Evolutionary conservation across 2,329 filamentous ascomycete genomes (phyloP).

Genomic region (Penicillium decumbens): DNA sequence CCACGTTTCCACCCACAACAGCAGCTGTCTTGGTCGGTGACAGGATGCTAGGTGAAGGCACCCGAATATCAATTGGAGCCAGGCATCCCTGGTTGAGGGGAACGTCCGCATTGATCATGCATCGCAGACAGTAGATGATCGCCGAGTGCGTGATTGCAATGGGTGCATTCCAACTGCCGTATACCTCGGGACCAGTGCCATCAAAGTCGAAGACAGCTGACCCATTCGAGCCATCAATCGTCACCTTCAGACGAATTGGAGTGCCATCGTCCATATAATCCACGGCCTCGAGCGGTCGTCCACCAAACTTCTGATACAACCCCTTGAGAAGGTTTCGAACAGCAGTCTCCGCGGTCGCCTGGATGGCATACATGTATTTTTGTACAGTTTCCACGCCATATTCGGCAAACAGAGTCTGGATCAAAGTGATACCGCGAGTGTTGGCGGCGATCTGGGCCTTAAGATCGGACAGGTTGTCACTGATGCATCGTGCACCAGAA

Average conservation of each 20-base stretch:
- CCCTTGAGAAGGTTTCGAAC: conserved; percentile 69
- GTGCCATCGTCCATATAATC: conserved; percentile 88
- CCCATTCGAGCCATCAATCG: conserved; percentile 68
- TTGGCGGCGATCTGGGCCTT: conserved; percentile 86
- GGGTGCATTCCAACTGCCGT: conserved; percentile 75
- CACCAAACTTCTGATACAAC: conserved; percentile 64
- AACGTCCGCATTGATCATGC: conserved; percentile 74
- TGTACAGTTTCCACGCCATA: conserved; percentile 73
- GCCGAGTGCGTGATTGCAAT: conserved; percentile 77
- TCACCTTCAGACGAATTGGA: conserved; percentile 69
- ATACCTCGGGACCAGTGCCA: conserved; percentile 74
- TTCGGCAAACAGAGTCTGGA: conserved; percentile 68
- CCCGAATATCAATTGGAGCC: conserved; percentile 67
- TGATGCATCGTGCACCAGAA: conserved; percentile 70
- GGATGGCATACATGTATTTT: conserved; percentile 79
- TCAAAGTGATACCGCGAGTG: conserved; percentile 76
- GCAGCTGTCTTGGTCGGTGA: conserved; percentile 71
- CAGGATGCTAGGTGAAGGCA: conserved; percentile 65
- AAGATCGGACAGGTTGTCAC: conserved; percentile 79
- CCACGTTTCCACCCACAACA: conserved; percentile 77
- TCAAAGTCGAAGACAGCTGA: conserved; percentile 74
- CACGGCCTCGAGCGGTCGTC: conserved; percentile 65
- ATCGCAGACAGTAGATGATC: conserved; percentile 80
- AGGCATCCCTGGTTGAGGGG: conserved; percentile 84
- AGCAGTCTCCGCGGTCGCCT: conserved; percentile 71